These are phyloP conservation scores for Vitis rotundifolia DNA, from an alignment of 164 flowering plant species.

Conservation along the genomic window DNA sequence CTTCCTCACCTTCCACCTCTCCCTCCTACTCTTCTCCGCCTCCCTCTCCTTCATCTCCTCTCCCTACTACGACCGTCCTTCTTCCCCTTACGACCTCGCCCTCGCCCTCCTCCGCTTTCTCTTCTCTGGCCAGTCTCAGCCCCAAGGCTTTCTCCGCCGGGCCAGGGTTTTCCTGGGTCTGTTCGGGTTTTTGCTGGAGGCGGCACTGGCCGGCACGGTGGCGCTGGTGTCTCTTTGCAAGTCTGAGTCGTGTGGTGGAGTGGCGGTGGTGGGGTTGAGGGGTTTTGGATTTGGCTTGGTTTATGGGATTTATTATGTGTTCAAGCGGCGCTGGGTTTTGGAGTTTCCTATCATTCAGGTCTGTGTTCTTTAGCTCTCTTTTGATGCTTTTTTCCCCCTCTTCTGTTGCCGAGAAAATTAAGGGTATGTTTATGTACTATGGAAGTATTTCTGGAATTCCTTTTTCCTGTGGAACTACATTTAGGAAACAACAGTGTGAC, in stretches of 20 bases:
- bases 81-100: constrained; percentile 39
- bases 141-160: constrained; percentile 37
- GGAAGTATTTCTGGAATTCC: no score
- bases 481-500: no score
- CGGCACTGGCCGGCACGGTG: constrained; percentile 26
- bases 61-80: constrained; percentile 36
- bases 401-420: neutral
- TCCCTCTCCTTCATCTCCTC: constrained; percentile 35
- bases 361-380: neutral
- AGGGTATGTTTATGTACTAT: no score
- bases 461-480: no score
- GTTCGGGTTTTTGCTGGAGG: constrained; percentile 26
- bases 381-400: neutral
- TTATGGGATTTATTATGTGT: constrained; percentile 59
- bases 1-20: constrained; percentile 16
- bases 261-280: constrained; percentile 45
- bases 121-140: constrained; percentile 21
- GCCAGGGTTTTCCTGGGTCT: constrained; percentile 34
- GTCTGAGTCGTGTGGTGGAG: constrained; percentile 9
- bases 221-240: constrained; percentile 24
- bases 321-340: constrained; percentile 61
- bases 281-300: constrained; percentile 61
- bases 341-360: constrained; percentile 88
- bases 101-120: constrained; percentile 32
- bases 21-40: constrained; percentile 30